Base-by-base conservation (phyloP, 257 asterid genomes). In the Ophiorrhiza pumila region DNA sequence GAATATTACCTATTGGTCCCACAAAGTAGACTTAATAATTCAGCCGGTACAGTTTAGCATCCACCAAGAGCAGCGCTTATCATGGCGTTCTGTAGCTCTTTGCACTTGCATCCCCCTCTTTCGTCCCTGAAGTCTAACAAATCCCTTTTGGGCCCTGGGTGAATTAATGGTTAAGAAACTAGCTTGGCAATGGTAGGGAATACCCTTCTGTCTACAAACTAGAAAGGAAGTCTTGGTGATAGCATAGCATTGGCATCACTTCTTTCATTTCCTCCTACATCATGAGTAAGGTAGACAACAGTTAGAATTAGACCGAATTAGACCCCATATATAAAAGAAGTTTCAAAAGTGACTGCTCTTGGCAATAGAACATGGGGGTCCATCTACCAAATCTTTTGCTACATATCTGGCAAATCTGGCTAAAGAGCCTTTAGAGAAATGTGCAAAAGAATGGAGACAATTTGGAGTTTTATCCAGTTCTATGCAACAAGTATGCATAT, bases 21-120 rank as follows among this genome's bases (percentile, higher is more conserved):
- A 80, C 91, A 78, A 75, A 67, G 68, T 78, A 66, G 42, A 39
- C 55, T 29, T 57, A 77, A 75, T 77, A 79, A 69, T 79, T 65
- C 65, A 74, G 68, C 64, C 66, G 70, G 62, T 73, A 79, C 35
- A 62, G 50, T 41, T 66, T 31, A 35, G 73, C 74, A 32, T 66
- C 62, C 49, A 59, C 70, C 80, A 43, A 72, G 49, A 60, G 68
- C 50, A 53, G 70, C 75, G 49, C 60, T 78, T 69, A 71, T 76
- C 76, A 34, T 70, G 76, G 78, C 73, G 13, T 70, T 52, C 56
- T 64, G 79, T 77, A 78, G 61, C 78, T 46, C 29, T 12, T 17
- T 60, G 41, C 37, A 23, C 23, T 80, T 50, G 72, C 81, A 74
- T 50, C 67, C 65, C 47, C 65, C 71, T 17, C 31, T 14, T 70